Base-by-base conservation (phyloP, 768 basidiomycete species). In the Strobilomyces echinocephalus region DNA sequence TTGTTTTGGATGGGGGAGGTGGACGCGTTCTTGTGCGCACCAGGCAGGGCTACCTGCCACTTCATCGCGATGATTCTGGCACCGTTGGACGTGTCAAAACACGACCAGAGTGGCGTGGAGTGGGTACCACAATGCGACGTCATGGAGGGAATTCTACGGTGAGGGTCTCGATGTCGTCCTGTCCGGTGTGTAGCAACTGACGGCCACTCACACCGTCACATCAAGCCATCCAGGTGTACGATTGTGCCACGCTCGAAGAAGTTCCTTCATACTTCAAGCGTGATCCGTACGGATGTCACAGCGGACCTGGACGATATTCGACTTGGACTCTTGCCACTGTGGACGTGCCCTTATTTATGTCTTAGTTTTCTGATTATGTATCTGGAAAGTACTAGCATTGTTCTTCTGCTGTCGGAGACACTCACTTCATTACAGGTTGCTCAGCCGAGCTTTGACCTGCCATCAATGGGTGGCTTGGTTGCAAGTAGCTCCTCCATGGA, bases 1-100 rank as follows among this genome's bases (percentile, higher is more conserved):
- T 8, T 58, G 59, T 48, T 63, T 63, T 14, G 55, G 61, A 21
- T 56, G 31, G 38, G 58, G 49, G 34, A 53, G 60, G 28, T 49
- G 57, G 26, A 18, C 9, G 18, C 54, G 57, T 44, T 50, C 54
- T 0, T 50, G 62, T 42, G 12, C 5, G 6, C 52, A 28, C 31
- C 42, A 60, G 15, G 60, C 39, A 0, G 40, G 56, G 2, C n/a
- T 40, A 55, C 51, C 5, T 34, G 33, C 5, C 24, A 24, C 2
- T 24, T 24, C 24, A 35, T 54, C 10, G 50, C 41, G 9, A 49
- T 39, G 43, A 21, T 49, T 14, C 36, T 58, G 12, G 60, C 52
- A 10, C 56, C 51, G 5, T 26, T 54, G 35, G n/a, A 61, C 8
- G 24, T 63, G 0, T 55, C 48, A 10, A 52, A 52, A 24, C 35